These are phyloP conservation scores for Umbelopsis sp. DNA, from an alignment of 371 early-diverging fungal genomes.

Conservation along the genomic window DNA sequence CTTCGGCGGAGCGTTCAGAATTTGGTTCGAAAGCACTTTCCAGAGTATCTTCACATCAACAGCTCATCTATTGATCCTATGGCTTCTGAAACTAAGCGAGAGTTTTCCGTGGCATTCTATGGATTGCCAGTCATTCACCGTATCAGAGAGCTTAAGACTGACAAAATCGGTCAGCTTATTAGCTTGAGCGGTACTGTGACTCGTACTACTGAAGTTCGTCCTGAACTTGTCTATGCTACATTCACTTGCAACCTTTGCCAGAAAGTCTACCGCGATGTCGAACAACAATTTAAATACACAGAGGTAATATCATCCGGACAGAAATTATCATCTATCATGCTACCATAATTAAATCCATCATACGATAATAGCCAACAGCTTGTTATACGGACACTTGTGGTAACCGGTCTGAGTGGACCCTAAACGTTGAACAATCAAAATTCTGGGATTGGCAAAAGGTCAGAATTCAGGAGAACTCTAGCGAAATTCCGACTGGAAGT, in stretches of 20 bases:
- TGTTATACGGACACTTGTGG: constrained; percentile 91
- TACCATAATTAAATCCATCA: neutral
- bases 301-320: constrained; percentile 59
- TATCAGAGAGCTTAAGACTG: constrained; percentile 89
- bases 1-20: constrained; percentile 85
- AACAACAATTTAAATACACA: constrained; percentile 97
- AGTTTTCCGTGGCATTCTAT: constrained; percentile 80
- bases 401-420: constrained; percentile 85
- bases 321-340: neutral
- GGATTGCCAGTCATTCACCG: constrained; percentile 65
- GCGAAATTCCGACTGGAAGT: constrained; percentile 97
- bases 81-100: constrained; percentile 46
- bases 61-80: constrained; percentile 32
- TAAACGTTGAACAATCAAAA: constrained; percentile 84
- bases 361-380: constrained; percentile 73
- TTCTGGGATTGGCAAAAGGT: constrained; percentile 99
- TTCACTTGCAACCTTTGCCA: constrained; percentile 95
- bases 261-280: constrained; percentile 80
- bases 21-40: constrained; percentile 68
- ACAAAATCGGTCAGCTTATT: constrained; percentile 86
- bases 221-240: constrained; percentile 93
- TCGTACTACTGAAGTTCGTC: constrained; percentile 97
- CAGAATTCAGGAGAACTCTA: constrained; percentile 97
- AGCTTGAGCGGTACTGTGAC: constrained; percentile 97
- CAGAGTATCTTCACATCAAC: constrained; percentile 61